Evolutionary conservation across 2,329 filamentous ascomycete species (phyloP), one percentile per base, ranked within the genome.

Genomic region (Ciborinia camelliae): DNA sequence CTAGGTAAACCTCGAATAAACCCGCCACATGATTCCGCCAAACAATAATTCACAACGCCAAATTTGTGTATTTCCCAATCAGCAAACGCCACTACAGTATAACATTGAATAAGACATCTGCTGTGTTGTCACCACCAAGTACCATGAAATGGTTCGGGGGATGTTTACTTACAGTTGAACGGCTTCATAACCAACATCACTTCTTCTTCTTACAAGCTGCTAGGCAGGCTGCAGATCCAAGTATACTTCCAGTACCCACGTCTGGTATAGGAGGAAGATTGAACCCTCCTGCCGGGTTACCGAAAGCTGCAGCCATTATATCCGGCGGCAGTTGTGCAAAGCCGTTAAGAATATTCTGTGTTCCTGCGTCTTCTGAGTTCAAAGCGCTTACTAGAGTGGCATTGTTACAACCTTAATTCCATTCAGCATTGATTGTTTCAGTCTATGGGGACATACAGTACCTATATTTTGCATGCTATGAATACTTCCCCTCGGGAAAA

Each of bases 391-490:
- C 73, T 50, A 84, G 76, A 45, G 80, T 79, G 1, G 80, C 78
- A 47, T 81, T 79, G 26, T 78, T 76, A 71, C 81, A 84, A 51
- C 75, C 80, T 81, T 67, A 14, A 52, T 20, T 62, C 18, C 20
- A 3, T 50, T 52, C 51, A 53, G 28, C 32, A n/a, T 32, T 62
- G n/a, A 43, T 57, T 30, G 18, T 47, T 43, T 32, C 28, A 10
- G 15, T 30, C 23, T 15, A 39, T 37, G 23, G 45, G 39, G n/a
- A 51, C 39, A 20, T 20, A 41, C 35, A 30, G 9, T 71, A 78
- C 80, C 79, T 62, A 76, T 79, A 69, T 82, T 82, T 68, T 79
- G 77, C 81, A 83, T 83, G 60, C 76, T 77, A 69, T 84, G 81
- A 54, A 83, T 68, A 66, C 77, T 79, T 1, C 75, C 81, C 18